Evolutionary conservation across 2,329 filamentous ascomycete genomes (phyloP), one percentile per base, ranked within the genome.

Genomic region (Colletotrichum agaves): DNA sequence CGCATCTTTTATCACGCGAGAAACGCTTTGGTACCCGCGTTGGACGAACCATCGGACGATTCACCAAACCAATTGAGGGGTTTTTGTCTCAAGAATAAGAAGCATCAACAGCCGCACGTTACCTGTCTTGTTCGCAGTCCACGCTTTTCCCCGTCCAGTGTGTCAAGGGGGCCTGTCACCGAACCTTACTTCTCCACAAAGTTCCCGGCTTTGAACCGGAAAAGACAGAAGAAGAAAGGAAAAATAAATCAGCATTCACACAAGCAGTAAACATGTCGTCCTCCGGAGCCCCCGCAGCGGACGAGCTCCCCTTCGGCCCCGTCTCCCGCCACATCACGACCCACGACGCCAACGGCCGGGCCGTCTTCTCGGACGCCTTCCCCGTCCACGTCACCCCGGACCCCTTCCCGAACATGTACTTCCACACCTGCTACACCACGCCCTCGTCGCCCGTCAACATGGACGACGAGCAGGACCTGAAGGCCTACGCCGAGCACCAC

Each of bases 341-440:
- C 0, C 75, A 77, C 49, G 69, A 76, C 43, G 59, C 67, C 27
- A 66, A 73, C 5, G 74, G 75, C 17, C 71, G 75, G 56, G 75
- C 75, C 49, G 70, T 74, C 50, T 67, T 73, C 59, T 49, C 62
- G 15, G 53, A 69, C 15, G 66, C 64, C 63, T 70, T 39, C 73
- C 73, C 67, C 44, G 41, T 66, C 5, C 17, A 66, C 12, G 66
- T 69, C 15, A 69, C 66, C 13, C 55, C 66, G 17, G 66, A 69
- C 44, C 49, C 63, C 12, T 41, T 69, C 23, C 47, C 55, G 19
- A 67, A 67, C 62, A 69, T 69, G 66, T 61, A 39, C 27, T 69
- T 69, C 43, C 63, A 66, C 27, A 72, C 76, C 50, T 74, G 75
- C 55, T 71, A 72, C 53, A 66, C 74, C 23, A 49, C 63, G 19